phyloP scores from a whole-genome alignment of 2,329 filamentous ascomycete genomes.

The Reticulascus tulasneorum region DNA sequence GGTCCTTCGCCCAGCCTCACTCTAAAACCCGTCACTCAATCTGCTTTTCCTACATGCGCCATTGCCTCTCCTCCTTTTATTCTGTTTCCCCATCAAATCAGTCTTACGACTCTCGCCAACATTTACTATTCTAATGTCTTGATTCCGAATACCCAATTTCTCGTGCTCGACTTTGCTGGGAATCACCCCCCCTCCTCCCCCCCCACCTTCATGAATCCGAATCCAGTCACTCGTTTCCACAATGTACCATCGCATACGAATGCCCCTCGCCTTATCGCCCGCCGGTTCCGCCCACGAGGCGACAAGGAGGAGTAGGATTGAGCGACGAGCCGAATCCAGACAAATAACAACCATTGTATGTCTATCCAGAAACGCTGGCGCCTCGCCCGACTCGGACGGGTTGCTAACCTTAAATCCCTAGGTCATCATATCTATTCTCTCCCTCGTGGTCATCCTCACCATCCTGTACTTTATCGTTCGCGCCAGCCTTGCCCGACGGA shows the following conservation, averaged over 20 bases:
- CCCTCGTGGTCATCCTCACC: constrained; percentile 19
- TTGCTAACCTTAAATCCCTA: constrained; percentile 2
- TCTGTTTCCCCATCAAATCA: too few species aligned
- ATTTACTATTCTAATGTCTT: too few species aligned
- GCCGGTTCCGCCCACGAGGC: not conserved
- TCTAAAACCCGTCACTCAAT: too few species aligned
- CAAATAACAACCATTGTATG: constrained; percentile 13
- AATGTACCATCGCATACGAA: constrained; percentile 12
- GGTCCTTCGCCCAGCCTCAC: too few species aligned
- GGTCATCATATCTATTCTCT: constrained; percentile 19
- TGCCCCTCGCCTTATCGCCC: constrained; percentile 1
- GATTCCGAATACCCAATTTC: too few species aligned
- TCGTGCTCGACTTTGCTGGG: too few species aligned
- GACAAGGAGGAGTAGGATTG: constrained; percentile 4
- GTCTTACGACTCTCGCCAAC: too few species aligned
- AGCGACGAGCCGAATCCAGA: constrained; percentile 5
- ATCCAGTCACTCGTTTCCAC: constrained; percentile 9
- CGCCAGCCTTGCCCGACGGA: constrained; percentile 25
- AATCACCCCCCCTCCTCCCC: too few species aligned
- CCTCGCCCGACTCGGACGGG: not conserved
- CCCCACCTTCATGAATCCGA: not conserved
- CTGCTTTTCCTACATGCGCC: too few species aligned
- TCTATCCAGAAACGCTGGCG: not conserved
- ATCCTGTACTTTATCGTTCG: constrained; percentile 17
- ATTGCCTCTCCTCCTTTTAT: too few species aligned